These are phyloP conservation scores for Scenedesmus sp. DNA, from an alignment of 163 green algal species.

Conservation along the genomic window DNA sequence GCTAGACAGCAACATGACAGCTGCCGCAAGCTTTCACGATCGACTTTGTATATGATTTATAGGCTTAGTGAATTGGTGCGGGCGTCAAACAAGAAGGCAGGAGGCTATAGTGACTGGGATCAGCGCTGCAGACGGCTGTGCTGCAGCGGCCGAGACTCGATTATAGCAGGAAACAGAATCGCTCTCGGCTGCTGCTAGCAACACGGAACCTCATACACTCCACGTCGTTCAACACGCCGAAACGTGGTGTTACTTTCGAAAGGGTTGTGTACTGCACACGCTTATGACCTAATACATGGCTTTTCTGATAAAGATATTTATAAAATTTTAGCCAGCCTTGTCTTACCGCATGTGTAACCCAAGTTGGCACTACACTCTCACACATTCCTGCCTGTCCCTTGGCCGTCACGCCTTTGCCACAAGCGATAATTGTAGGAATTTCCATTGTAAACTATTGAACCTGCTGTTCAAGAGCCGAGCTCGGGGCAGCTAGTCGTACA, in stretches of 20 bases:
- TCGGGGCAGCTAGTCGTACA: background rate
- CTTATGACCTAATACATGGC: background rate
- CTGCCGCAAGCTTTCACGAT: background rate
- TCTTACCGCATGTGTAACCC: background rate
- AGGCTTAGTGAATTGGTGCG: background rate
- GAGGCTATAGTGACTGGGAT: background rate
- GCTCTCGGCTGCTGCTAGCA: background rate
- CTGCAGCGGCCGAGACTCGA: background rate
- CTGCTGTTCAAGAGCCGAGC: background rate
- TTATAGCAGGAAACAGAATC: background rate
- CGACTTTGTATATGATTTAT: background rate
- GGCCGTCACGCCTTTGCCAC: background rate
- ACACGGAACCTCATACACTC: background rate
- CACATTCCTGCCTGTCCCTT: background rate
- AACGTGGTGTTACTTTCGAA: background rate
- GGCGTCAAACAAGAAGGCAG: background rate
- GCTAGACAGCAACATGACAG: slow-evolving; percentile 42
- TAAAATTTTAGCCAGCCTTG: too few species aligned
- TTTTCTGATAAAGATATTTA: background rate
- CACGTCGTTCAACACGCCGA: background rate
- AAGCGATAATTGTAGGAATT: background rate
- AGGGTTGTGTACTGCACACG: background rate
- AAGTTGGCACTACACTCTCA: background rate
- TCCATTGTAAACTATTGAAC: background rate
- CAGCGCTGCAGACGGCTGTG: slow-evolving; percentile 11